phyloP scores from a whole-genome alignment of 345 rosid species.

The Lepidium africanum region DNA sequence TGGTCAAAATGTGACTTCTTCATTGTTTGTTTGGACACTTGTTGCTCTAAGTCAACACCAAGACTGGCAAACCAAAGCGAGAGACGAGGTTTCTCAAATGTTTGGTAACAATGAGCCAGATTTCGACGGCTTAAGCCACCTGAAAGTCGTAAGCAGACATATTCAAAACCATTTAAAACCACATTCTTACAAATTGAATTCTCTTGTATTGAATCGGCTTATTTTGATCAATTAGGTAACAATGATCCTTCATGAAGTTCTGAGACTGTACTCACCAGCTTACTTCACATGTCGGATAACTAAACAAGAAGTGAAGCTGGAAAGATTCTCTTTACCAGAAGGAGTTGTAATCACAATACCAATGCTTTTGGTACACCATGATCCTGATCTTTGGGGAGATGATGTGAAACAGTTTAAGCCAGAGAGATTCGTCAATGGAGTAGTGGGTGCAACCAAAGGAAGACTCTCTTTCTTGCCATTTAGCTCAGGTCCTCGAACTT shows the following conservation, averaged over 20 bases:
- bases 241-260: constrained; percentile 31
- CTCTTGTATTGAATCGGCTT: neutral
- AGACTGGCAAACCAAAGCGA: constrained; percentile 50
- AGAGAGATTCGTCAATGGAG: constrained; percentile 27
- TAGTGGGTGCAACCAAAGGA: constrained; percentile 37
- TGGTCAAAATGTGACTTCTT: constrained; percentile 56
- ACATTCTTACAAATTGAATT: neutral
- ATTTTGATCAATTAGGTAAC: constrained; percentile 14
- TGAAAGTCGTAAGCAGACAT: constrained; percentile 24
- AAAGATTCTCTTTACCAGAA: constrained; percentile 24
- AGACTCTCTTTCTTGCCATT: constrained; percentile 41
- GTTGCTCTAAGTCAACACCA: constrained; percentile 43
- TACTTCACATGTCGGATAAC: constrained; percentile 24
- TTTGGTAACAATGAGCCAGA: constrained; percentile 34
- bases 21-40: constrained; percentile 45
- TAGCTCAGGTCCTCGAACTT: constrained; percentile 41
- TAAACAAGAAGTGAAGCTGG: constrained; percentile 31
- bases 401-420: constrained; percentile 35
- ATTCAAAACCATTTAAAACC: neutral
- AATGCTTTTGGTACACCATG: constrained; percentile 33
- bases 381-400: constrained; percentile 35
- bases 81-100: constrained; percentile 39
- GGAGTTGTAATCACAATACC: constrained; percentile 31
- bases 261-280: constrained; percentile 31
- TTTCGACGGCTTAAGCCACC: constrained; percentile 34